These are phyloP conservation scores for Kurtzmaniella fragi DNA, from an alignment of 805 yeast species.

Conservation along the genomic window DNA sequence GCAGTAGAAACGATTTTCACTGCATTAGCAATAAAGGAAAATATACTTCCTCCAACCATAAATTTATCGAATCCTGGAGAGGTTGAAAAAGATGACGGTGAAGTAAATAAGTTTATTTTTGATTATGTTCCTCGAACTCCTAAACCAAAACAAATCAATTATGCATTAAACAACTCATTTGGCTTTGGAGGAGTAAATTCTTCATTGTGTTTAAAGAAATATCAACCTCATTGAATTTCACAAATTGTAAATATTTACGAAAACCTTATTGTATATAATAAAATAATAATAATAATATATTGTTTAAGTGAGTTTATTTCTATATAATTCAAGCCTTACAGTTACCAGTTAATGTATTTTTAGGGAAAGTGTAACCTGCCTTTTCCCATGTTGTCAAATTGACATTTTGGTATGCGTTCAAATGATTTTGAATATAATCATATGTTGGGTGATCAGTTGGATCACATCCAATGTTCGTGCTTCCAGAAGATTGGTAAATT, in stretches of 20 bases:
- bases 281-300: too few species aligned
- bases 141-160: conserved; percentile 32
- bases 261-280: too few species aligned
- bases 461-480: conserved; percentile 65
- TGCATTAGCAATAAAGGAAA: conserved; percentile 54
- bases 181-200: conserved; percentile 98
- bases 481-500: conserved; percentile 70
- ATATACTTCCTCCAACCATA: conserved; percentile 71
- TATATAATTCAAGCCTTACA: neutral
- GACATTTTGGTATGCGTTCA: conserved; percentile 56
- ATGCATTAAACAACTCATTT: conserved; percentile 83
- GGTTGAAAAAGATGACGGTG: conserved; percentile 39
- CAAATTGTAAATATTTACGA: too few species aligned
- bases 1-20: conserved; percentile 87
- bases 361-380: conserved; percentile 55
- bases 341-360: conserved; percentile 15
- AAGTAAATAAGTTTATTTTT: conserved; percentile 35
- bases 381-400: conserved; percentile 67
- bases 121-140: conserved; percentile 57
- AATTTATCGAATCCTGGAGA: conserved; percentile 57
- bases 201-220: conserved; percentile 48
- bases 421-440: conserved; percentile 69
- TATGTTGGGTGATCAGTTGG: conserved; percentile 77
- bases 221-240: conserved; percentile 1
- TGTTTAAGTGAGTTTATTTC: too few species aligned